Base-by-base conservation (phyloP, 192 early-diverging fungal species). In the Gonapodya prolifera region DNA sequence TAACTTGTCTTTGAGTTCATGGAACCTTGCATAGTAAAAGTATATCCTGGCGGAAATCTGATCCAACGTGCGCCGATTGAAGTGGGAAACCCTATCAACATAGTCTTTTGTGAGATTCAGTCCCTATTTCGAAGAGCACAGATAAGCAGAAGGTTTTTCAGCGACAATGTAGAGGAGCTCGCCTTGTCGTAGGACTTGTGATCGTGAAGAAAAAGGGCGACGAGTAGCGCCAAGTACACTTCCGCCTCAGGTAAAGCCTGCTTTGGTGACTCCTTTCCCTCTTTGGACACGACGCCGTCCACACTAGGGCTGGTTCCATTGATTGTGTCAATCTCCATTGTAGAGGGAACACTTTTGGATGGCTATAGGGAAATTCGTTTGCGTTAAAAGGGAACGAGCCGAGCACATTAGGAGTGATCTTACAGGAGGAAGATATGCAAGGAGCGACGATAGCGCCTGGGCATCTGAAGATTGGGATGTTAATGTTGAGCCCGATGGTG, bases 11-110 rank as follows among this genome's bases (percentile, higher is more conserved):
- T 85, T 78, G 33, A 96, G 75, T 81, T 98, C 96, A 80, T 93
- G 94, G 82, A 95, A 95, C 33, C 96, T 90, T 35, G 94, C 90
- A 83, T 91, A 93, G 84, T 96, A 99, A 81, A 96, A 99, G 86
- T 93, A 96, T 30, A 97, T 83, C 74, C 93, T 91, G 69, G 96
- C 95, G 0, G 91, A 88, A 61, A 99, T 81, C 45, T 92, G 92
- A 82, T 99, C 98, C 80, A 98, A 75, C 0, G 94, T 95, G 80
- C 96, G 89, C 76, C 96, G 89, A 84, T 97, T 98, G 35, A 91
- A 81, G 2, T 82, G 80, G 75, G 89, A 84, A 34, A 94, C 83
- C 45, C 82, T 83, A 8, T 86, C 85, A 34, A 94, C 89, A 0
- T 94, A 87, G 29, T 84, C 84, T 18, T 86, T 87, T 0, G 93